Percentiles rank a stretch among this genome's conserved stretches.
Evolutionary conservation across 2,329 filamentous ascomycete species (phyloP).

Genomic region (Ophiostoma triangulosporum): DNA sequence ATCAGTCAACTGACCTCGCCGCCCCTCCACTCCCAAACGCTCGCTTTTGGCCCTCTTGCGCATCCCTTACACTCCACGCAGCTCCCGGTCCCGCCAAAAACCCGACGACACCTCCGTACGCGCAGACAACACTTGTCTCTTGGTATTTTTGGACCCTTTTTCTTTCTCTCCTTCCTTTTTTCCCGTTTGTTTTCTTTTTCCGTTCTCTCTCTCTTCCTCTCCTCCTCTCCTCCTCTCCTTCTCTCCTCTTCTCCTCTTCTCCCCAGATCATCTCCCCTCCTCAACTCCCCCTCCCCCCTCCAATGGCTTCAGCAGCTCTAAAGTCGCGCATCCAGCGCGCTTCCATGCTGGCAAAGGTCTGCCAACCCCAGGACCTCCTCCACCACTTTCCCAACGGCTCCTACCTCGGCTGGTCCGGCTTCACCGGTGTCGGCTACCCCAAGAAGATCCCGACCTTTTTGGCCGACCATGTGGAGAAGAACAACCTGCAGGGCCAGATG

Average conservation of each 20-base stretch:
- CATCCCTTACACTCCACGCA: neutral
- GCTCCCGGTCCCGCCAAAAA: neutral
- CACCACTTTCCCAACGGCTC: constrained; percentile 69
- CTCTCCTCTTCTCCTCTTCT: neutral
- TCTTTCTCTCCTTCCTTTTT: neutral
- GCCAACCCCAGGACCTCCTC: constrained; percentile 65
- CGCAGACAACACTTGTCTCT: neutral
- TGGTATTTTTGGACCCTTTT: neutral
- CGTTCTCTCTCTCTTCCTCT: neutral
- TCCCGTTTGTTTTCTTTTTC: neutral
- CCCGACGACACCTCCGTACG: neutral
- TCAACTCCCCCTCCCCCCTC: neutral
- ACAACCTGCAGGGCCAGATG: constrained; percentile 68
- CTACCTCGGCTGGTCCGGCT: constrained; percentile 87
- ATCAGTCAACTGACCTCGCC: neutral
- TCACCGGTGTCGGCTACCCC: constrained; percentile 80
- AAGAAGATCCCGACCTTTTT: constrained; percentile 77
- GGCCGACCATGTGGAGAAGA: constrained; percentile 80
- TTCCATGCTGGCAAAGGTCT: constrained; percentile 67
- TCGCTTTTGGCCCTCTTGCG: neutral
- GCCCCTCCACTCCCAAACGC: constrained; percentile 1
- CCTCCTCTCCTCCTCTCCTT: neutral
- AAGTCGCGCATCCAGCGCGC: constrained; percentile 63
- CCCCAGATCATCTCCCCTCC: neutral
- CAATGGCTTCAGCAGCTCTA: constrained; percentile 55